Conservation (phyloP, 176 grass and related monocot genomes). For the Eleusine indica region DNA sequence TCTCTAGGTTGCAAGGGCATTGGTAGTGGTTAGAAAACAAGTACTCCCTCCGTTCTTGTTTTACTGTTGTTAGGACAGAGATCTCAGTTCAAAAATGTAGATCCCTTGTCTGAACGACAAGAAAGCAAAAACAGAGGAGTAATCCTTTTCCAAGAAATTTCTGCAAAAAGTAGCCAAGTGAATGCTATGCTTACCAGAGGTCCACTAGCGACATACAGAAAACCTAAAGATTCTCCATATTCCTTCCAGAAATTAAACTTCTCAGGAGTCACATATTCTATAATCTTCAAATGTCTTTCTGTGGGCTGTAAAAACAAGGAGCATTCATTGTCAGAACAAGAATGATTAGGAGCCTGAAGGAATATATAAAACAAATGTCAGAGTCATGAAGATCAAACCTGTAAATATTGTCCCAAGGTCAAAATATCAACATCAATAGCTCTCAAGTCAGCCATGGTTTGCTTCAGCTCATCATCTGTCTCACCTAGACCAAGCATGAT, state of each 20-base stretch:
- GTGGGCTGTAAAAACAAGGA: conserved; percentile 68
- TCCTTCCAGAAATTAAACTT: conserved; percentile 91
- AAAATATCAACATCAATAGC: conserved; percentile 76
- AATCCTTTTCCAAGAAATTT: not conserved
- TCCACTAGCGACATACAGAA: conserved; percentile 85
- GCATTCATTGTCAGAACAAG: conserved; percentile 5
- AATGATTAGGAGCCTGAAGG: not conserved
- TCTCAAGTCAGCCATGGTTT: conserved; percentile 82
- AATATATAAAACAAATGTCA: not conserved
- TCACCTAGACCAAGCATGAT: conserved; percentile 97
- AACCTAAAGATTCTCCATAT: conserved; percentile 86
- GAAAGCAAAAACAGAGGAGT: too few species aligned
- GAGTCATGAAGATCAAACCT: conserved; percentile 46
- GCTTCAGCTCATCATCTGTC: conserved; percentile 69
- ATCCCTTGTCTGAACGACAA: too few species aligned
- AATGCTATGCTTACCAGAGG: conserved; percentile 59
- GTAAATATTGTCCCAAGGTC: conserved; percentile 87
- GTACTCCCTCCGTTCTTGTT: too few species aligned
- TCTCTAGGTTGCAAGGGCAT: not conserved
- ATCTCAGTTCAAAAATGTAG: too few species aligned
- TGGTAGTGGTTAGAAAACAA: not conserved
- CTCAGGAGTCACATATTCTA: conserved; percentile 88
- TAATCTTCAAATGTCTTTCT: conserved; percentile 69
- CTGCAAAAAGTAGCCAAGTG: not conserved
- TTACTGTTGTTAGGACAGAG: too few species aligned